Conservation (phyloP, 73 alveolate species). For the Paramecium primaurelia region DNA sequence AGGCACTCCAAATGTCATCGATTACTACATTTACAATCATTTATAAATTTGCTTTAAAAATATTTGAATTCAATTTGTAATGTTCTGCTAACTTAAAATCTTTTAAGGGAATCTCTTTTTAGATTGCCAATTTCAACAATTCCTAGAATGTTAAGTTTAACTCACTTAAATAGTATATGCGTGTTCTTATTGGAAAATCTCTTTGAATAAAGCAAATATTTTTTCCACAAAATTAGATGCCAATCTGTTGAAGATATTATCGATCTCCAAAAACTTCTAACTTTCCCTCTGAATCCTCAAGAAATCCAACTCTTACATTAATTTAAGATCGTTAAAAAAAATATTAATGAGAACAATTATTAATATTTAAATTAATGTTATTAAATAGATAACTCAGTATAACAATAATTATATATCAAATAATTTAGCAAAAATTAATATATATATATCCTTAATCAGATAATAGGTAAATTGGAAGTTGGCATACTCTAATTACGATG, state of each 20-base stretch:
- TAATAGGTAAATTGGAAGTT: neutral
- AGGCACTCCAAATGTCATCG: neutral
- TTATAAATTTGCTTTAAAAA: constrained; percentile 9
- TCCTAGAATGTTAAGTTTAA: neutral
- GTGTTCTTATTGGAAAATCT: constrained; percentile 26
- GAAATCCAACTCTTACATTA: constrained; percentile 19
- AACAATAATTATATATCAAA: neutral
- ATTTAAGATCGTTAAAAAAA: constrained; percentile 17
- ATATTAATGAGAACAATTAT: neutral
- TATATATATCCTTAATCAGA: neutral
- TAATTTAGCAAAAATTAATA: neutral
- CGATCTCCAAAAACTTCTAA: constrained; percentile 10
- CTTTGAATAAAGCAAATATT: constrained; percentile 20
- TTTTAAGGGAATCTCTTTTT: constrained; percentile 24
- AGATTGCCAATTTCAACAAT: constrained; percentile 16
- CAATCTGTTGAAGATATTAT: constrained; percentile 15
- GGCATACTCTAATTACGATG: neutral
- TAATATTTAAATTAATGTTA: neutral
- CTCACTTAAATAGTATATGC: constrained; percentile 10
- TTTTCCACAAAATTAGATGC: neutral
- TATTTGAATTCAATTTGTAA: constrained; percentile 26
- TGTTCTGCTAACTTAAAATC: constrained; percentile 46
- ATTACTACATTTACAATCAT: neutral
- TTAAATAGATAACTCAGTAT: neutral
- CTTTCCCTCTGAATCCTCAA: constrained; percentile 15